phyloP scores from a whole-genome alignment of 129 eudicot genomes.

The Centaurea solstitialis region DNA sequence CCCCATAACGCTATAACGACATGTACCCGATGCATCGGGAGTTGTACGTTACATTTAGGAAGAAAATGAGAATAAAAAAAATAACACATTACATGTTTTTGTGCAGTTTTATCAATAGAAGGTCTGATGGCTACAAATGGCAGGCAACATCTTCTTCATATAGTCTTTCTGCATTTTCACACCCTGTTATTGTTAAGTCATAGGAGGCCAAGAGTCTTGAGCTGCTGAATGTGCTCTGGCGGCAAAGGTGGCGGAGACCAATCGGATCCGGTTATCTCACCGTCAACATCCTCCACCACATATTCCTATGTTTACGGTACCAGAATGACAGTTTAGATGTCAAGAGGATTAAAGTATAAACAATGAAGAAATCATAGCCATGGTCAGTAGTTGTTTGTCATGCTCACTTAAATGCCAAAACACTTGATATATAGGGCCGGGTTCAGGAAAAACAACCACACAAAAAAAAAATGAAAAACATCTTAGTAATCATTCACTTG shows the following conservation, averaged over 20 bases:
- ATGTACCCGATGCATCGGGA: slow-evolving; percentile 20
- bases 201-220: slow-evolving; percentile 63
- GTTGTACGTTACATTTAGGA: slow-evolving; percentile 8
- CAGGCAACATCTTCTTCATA: slow-evolving; percentile 6
- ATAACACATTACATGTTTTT: slow-evolving; percentile 28
- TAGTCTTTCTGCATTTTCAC: slow-evolving; percentile 17
- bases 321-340: slow-evolving; percentile 9
- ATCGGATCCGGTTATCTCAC: slow-evolving; percentile 70
- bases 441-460: too few relatives aligned
- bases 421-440: too few relatives aligned
- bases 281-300: slow-evolving; percentile 96
- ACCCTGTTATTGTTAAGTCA: slow-evolving; percentile 14
- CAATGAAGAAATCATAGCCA: background rate
- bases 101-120: slow-evolving; percentile 14
- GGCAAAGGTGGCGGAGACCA: slow-evolving; percentile 95
- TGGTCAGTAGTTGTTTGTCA: background rate
- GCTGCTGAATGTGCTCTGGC: slow-evolving; percentile 85
- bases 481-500: too few relatives aligned
- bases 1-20: slow-evolving; percentile 12
- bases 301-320: slow-evolving; percentile 57
- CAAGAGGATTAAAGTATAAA: background rate
- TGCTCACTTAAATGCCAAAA: background rate
- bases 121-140: background rate
- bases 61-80: background rate
- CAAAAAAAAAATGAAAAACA: too few relatives aligned